Evolutionary conservation across 371 early-diverging fungal species (phyloP), one percentile per base, ranked within the genome.

Genomic region (Actinomucor elegans): DNA sequence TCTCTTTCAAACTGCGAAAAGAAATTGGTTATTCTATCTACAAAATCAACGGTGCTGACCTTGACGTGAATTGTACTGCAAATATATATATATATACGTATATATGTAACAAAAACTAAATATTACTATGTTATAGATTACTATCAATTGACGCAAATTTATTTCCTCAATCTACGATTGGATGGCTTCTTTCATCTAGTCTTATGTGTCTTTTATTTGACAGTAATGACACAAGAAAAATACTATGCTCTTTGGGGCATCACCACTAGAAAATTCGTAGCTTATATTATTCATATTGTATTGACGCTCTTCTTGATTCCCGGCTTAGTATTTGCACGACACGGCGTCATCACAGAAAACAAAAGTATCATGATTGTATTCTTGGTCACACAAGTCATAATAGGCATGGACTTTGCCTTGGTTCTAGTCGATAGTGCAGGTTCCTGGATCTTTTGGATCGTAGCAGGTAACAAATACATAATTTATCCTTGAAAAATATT

Each of bases 11-110:
- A 32, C 27, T 78, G 15, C 58, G 57, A 20, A 65, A 64, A 17
- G 67, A 78, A 66, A 71, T 78, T 52, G 78, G 75, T 0, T 78
- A 73, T 73, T 72, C 66, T 36, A 61, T 66, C 5, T 78, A 78
- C 32, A 74, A 73, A 35, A 60, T 69, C 23, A 63, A 74, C 26
- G 78, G 78, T 21, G 75, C 78, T 10, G 75, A 75, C 48, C 54
- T 73, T 27, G 37, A 61, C 20, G 57, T 69, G 27, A 73, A 78
- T 57, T 55, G 75, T 71, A 48, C 32, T 10, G 32, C 42, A 42
- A n/a, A 10, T 17, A 46, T 45, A 37, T 42, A 38, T 33, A 18
- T 47, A 42, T 12, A n/a, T 37, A 37, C 18, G 37, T 37, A 37
- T 17, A 18, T 5, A 2, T 37, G 37, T 17, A 7, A 37, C 9